These are phyloP conservation scores for Raphanus hybrid DNA, from an alignment of 441 rosid species.

Conservation along the genomic window DNA sequence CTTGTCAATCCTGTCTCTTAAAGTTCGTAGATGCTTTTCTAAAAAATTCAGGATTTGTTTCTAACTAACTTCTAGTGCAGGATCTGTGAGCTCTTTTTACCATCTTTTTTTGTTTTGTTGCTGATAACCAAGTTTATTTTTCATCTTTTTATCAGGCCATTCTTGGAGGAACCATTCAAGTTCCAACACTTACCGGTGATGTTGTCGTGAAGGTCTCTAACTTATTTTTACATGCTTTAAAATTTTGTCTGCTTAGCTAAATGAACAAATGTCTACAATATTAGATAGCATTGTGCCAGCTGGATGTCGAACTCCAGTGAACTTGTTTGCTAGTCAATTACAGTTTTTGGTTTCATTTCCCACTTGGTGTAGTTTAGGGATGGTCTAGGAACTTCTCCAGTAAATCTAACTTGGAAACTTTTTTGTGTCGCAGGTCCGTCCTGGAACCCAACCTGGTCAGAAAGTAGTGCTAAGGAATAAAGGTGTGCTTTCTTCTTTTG, in stretches of 20 bases:
- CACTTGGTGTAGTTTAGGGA: not conserved
- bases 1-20: conserved; percentile 14
- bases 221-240: not conserved
- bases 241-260: not conserved
- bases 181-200: conserved; percentile 60
- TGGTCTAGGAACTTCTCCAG: not conserved
- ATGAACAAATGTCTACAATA: not conserved
- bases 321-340: no score
- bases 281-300: not conserved
- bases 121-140: conserved; percentile 1
- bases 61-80: not conserved
- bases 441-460: conserved; percentile 99
- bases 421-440: conserved; percentile 68
- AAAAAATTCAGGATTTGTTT: not conserved
- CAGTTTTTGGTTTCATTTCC: not conserved
- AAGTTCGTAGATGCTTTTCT: not conserved
- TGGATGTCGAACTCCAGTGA: not conserved
- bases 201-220: not conserved
- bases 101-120: not conserved
- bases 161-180: conserved; percentile 97
- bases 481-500: conserved; percentile 54
- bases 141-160: conserved; percentile 68
- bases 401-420: conserved; percentile 16
- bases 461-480: conserved; percentile 96
- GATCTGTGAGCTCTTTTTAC: conserved; percentile 1